These are phyloP conservation scores for Capsicum pubescens DNA, from an alignment of 257 asterid species.

Conservation along the genomic window DNA sequence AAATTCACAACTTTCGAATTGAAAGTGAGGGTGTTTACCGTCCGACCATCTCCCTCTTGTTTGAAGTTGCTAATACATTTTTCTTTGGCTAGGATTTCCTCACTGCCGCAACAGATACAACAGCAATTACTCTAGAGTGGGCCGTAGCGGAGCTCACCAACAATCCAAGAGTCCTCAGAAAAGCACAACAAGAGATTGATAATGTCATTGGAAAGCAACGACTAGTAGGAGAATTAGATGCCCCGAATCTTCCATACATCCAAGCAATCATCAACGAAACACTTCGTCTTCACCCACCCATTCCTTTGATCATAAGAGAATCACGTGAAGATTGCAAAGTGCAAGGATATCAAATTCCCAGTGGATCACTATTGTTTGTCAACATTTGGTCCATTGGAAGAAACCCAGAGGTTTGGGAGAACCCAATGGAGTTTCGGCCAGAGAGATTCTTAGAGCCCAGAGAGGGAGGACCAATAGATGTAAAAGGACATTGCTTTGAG, in stretches of 20 bases:
- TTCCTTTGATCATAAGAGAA: constrained; percentile 57
- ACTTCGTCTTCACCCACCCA: constrained; percentile 64
- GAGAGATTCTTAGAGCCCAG: constrained; percentile 47
- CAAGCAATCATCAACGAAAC: constrained; percentile 62
- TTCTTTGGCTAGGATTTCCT: constrained; percentile 51
- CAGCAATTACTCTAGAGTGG: constrained; percentile 62
- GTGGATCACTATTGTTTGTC: constrained; percentile 49
- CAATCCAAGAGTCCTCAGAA: constrained; percentile 49
- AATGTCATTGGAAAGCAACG: constrained; percentile 44
- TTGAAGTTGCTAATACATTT: too few relatives aligned
- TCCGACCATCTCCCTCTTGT: too few relatives aligned
- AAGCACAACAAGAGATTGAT: constrained; percentile 60
- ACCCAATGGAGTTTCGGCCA: constrained; percentile 52
- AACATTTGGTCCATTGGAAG: constrained; percentile 69
- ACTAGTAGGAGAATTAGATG: constrained; percentile 52
- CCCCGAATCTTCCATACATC: constrained; percentile 57
- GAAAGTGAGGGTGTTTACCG: too few relatives aligned
- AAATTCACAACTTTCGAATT: too few relatives aligned
- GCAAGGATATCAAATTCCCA: constrained; percentile 42
- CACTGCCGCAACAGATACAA: constrained; percentile 72
- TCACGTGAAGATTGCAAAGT: constrained; percentile 47
- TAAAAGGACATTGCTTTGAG: constrained; percentile 62
- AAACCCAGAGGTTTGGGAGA: constrained; percentile 55
- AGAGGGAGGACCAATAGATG: constrained; percentile 33
- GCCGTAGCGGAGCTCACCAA: constrained; percentile 56